phyloP scores from a whole-genome alignment of 2,329 filamentous ascomycete species.

The Diplodia scrobiculata region DNA sequence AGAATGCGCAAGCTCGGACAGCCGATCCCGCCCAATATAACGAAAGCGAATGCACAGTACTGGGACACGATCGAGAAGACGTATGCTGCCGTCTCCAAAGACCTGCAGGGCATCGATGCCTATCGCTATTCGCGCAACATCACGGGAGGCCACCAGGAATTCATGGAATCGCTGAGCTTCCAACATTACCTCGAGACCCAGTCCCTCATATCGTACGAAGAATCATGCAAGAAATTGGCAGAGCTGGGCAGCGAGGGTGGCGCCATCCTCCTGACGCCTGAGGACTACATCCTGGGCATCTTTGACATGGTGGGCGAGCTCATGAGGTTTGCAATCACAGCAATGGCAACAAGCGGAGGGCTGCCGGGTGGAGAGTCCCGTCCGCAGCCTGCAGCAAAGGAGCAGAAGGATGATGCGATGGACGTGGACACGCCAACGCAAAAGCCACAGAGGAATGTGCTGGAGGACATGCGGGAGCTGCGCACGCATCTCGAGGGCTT shows the following conservation, averaged over 20 bases:
- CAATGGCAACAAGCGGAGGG: slow-evolving; percentile 72
- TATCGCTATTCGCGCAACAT: slow-evolving; percentile 80
- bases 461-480: slow-evolving; percentile 78
- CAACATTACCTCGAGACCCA: slow-evolving; percentile 82
- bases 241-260: slow-evolving; percentile 44
- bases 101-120: slow-evolving; percentile 76
- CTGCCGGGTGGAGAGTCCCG: slow-evolving; percentile 45
- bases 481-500: slow-evolving; percentile 76
- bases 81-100: slow-evolving; percentile 67
- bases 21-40: slow-evolving; percentile 67
- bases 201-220: slow-evolving; percentile 67
- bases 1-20: slow-evolving; percentile 65
- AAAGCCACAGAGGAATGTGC: slow-evolving; percentile 62
- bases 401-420: slow-evolving; percentile 39
- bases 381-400: slow-evolving; percentile 44
- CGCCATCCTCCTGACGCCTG: slow-evolving; percentile 67
- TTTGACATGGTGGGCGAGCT: slow-evolving; percentile 95
- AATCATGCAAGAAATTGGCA: slow-evolving; percentile 53
- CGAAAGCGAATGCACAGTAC: slow-evolving; percentile 69
- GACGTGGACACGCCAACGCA: slow-evolving; percentile 41
- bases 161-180: slow-evolving; percentile 88
- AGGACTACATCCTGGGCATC: slow-evolving; percentile 87
- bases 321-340: slow-evolving; percentile 93
- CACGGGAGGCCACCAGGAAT: slow-evolving; percentile 83
- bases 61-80: slow-evolving; percentile 70